A percentile compares a stretch with the other conserved stretches of the same genome.
phyloP scores from a whole-genome alignment of 345 rosid species.

The Trapa bicornis region DNA sequence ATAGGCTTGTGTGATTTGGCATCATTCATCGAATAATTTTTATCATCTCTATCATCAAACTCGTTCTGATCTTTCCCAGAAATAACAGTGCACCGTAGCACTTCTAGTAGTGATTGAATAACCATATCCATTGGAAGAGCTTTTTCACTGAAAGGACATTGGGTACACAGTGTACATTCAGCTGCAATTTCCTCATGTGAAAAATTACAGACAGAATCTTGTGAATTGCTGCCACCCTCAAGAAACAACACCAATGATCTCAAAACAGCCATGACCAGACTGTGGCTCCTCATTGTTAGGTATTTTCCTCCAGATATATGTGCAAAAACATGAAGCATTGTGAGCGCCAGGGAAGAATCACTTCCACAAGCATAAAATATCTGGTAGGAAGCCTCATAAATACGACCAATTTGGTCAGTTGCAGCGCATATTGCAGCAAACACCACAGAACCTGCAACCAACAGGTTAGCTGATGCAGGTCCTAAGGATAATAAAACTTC shows the following conservation, averaged over 20 bases:
- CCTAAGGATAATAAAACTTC: conserved; percentile 19
- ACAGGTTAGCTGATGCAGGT: conserved; percentile 42
- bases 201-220: conserved; percentile 14
- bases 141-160: conserved; percentile 54
- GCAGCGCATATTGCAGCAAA: conserved; percentile 54
- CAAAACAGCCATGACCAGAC: conserved; percentile 33
- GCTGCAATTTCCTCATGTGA: conserved; percentile 2
- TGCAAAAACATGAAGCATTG: conserved; percentile 66
- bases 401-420: conserved; percentile 24
- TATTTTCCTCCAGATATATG: conserved; percentile 41
- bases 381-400: conserved; percentile 51
- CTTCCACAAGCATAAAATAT: conserved; percentile 23
- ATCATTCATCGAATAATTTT: background rate
- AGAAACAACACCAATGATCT: conserved; percentile 41
- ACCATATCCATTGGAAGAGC: conserved; percentile 38
- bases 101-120: conserved; percentile 34
- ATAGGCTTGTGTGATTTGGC: conserved; percentile 11
- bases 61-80: conserved; percentile 17
- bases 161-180: conserved; percentile 27
- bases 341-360: conserved; percentile 32
- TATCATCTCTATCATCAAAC: conserved; percentile 12
- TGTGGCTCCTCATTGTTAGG: conserved; percentile 22
- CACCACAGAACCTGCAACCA: conserved; percentile 59
- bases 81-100: conserved; percentile 26
- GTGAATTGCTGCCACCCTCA: conserved; percentile 24